Conservation (phyloP, 2,329 filamentous ascomycete genomes). For the Coleophoma cylindrospora region DNA sequence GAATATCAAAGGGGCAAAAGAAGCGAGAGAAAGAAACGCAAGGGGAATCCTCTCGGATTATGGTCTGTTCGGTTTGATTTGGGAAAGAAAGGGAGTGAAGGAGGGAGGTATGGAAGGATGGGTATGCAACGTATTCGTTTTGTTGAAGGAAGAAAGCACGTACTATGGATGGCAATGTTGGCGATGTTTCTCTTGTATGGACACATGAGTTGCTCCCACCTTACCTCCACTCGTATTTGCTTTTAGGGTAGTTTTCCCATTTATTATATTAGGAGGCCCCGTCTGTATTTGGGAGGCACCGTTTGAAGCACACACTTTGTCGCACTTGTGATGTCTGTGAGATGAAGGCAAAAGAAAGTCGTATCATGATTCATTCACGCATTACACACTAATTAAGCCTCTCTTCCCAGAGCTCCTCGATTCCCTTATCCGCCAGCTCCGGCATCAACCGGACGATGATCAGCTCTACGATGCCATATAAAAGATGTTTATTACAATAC, state of each 20-base stretch:
- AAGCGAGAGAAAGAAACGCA: constrained; percentile 7
- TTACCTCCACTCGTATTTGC: too few species aligned
- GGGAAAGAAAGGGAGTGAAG: not conserved
- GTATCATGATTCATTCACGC: not conserved
- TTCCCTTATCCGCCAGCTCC: constrained; percentile 69
- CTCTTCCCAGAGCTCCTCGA: constrained; percentile 69
- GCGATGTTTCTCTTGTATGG: not conserved
- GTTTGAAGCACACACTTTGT: constrained; percentile 12
- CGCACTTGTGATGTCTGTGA: not conserved
- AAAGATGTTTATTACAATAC: constrained; percentile 89
- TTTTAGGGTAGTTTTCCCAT: not conserved
- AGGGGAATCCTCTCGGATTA: not conserved
- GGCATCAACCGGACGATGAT: constrained; percentile 79
- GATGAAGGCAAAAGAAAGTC: too few species aligned
- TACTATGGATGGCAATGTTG: not conserved
- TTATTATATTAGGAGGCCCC: constrained; percentile 6
- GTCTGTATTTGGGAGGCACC: constrained; percentile 22
- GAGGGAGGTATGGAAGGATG: not conserved
- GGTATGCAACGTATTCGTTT: too few species aligned
- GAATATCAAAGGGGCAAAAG: not conserved
- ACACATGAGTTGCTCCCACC: too few species aligned
- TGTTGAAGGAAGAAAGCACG: too few species aligned
- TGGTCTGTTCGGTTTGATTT: constrained; percentile 5
- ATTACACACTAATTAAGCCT: constrained; percentile 43
- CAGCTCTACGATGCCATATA: constrained; percentile 78